phyloP scores from a whole-genome alignment of 176 grass and related monocot species.

The Paspalum notatum region DNA sequence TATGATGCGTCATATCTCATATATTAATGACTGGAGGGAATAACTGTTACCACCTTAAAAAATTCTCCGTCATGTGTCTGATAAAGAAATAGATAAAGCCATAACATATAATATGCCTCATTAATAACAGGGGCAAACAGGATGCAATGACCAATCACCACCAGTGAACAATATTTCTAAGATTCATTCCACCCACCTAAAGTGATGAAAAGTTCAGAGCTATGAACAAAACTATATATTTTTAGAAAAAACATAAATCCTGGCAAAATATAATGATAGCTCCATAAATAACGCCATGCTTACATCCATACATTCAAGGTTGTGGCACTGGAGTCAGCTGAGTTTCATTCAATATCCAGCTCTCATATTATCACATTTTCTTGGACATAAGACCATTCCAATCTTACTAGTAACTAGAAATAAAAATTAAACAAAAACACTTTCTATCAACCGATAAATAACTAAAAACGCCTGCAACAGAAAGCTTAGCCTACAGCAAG shows the following conservation, averaged over 20 bases:
- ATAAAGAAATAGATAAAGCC: neutral
- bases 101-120: neutral
- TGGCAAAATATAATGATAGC: neutral
- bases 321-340: neutral
- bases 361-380: neutral
- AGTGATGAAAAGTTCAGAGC: neutral
- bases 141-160: conserved; percentile 3
- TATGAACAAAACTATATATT: neutral
- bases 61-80: neutral
- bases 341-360: neutral
- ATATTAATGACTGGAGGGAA: no score
- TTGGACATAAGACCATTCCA: neutral
- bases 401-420: neutral
- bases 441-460: conserved; percentile 9
- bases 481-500: neutral
- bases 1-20: no score
- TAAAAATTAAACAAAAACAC: conserved; percentile 18
- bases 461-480: conserved; percentile 1
- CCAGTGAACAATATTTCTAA: conserved; percentile 20
- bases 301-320: neutral
- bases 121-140: conserved; percentile 25
- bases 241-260: neutral
- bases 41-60: neutral
- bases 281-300: neutral
- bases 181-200: neutral